Evolutionary conservation across 768 basidiomycete genomes (phyloP), one percentile per base, ranked within the genome.

Genomic region (Xerocomellus intermedius): DNA sequence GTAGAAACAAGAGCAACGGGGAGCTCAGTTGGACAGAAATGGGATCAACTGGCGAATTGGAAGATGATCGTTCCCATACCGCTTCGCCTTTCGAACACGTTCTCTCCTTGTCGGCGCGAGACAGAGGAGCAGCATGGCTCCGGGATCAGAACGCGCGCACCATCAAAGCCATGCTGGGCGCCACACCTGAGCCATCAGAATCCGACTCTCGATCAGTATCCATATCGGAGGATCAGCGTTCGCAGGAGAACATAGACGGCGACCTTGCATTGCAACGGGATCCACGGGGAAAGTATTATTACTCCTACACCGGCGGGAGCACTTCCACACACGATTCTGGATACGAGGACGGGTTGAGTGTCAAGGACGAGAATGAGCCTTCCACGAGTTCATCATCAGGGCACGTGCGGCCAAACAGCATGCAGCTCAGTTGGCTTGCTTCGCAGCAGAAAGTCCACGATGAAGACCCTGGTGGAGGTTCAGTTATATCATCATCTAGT

Each of bases 121-220:
- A 87, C 64, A 82, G 89, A 9, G 89, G 90, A 0, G 83, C 82
- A 8, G 82, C 86, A 26, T 95, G 93, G 93, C 69, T 96, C 42
- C 80, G 82, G 35, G 91, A 94, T 62, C 93, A 96, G 69, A 89
- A 83, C 47, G 79, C 82, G 32, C 81, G 89, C 13, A 77, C 80
- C 0, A 78, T 85, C 47, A 80, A 82, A 42, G 79, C 79, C 19
- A 82, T 82, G 75, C 73, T 87, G 8, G 87, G 86, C 17, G 67
- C 71, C 36, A 69, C 70, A 13, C 83, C 84, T 4, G 83, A 79
- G 39, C 81, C 83, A 13, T 86, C 86, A 3, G 79, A 79, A 43
- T 77, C 80, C 2, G 85, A 86, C 48, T 74, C 73, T 39, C 68
- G 70, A 16, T 82, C 80, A 2, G 60, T 78, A 33, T 74, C 76